phyloP scores from a whole-genome alignment of 192 early-diverging fungal genomes.

The Gigaspora rosea region DNA sequence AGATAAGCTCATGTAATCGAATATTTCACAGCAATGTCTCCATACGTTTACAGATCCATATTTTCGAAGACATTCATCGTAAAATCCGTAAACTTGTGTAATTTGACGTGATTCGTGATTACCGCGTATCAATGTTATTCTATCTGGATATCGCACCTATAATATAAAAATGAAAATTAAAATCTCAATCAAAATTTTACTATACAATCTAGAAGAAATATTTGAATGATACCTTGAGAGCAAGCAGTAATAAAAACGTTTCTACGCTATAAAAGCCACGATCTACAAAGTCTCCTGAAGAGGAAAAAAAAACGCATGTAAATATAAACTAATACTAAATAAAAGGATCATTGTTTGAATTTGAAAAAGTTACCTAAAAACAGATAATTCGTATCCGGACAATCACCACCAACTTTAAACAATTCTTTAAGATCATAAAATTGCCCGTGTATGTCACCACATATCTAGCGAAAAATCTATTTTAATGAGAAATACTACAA shows the following conservation, averaged over 20 bases:
- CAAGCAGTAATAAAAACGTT: conserved; percentile 93
- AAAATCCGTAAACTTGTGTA: conserved; percentile 99
- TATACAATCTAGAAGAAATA: conserved; percentile 89
- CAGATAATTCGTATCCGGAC: conserved; percentile 84
- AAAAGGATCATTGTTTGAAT: neutral
- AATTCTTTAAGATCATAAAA: conserved; percentile 97
- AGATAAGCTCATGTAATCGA: conserved; percentile 89
- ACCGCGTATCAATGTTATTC: conserved; percentile 86
- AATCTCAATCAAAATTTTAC: conserved; percentile 90
- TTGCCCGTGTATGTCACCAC: conserved; percentile 97
- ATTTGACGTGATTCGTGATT: conserved; percentile 98
- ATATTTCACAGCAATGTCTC: conserved; percentile 97
- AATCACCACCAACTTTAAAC: conserved; percentile 95
- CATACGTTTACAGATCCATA: conserved; percentile 96
- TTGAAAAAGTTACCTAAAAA: conserved; percentile 78
- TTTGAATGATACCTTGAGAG: conserved; percentile 86
- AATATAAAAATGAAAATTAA: conserved; percentile 36
- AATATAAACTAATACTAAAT: neutral
- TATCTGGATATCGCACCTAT: conserved; percentile 88
- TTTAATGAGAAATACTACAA: neutral
- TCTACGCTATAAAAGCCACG: conserved; percentile 97
- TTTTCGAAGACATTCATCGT: conserved; percentile 96
- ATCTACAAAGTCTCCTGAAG: conserved; percentile 97
- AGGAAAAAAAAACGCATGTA: conserved; percentile 94
- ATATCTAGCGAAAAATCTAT: conserved; percentile 69